A percentile compares a stretch with the other conserved stretches of the same genome.
Evolutionary conservation across 2,329 filamentous ascomycete genomes (phyloP).

Genomic region (Neoascochyta sp.): DNA sequence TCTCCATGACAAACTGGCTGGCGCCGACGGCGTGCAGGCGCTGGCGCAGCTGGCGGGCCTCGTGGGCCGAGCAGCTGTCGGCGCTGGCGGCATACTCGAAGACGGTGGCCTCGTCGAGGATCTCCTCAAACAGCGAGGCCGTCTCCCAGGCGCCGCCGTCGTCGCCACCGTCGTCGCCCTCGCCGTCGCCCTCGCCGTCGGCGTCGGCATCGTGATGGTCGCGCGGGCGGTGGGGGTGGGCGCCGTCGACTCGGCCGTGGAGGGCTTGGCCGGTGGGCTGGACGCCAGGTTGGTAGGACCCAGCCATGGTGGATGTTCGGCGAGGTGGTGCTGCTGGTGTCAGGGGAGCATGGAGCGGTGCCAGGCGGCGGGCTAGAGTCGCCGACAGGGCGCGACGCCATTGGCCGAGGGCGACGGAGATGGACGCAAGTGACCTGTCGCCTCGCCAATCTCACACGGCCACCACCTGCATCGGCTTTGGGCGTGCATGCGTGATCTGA

Average conservation of each 20-base stretch:
- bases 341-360: too few species aligned
- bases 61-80: slow-evolving; percentile 40
- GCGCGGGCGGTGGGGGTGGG: slow-evolving; percentile 11
- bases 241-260: slow-evolving; percentile 26
- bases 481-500: too few species aligned
- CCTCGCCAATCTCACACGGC: too few species aligned
- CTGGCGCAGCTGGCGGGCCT: slow-evolving; percentile 65
- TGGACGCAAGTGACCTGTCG: too few species aligned
- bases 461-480: too few species aligned
- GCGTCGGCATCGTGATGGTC: slow-evolving; percentile 8
- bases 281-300: too few species aligned
- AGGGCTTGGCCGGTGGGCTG: too few species aligned
- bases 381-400: too few species aligned
- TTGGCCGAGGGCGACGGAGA: too few species aligned
- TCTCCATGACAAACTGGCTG: slow-evolving; percentile 66
- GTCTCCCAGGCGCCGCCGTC: slow-evolving; percentile 31
- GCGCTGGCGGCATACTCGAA: slow-evolving; percentile 25
- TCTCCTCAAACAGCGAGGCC: slow-evolving; percentile 34
- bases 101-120: slow-evolving; percentile 30
- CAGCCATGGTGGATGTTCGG: slow-evolving; percentile 5
- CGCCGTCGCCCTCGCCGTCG: slow-evolving; percentile 9
- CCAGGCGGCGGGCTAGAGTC: too few species aligned
- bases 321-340: too few species aligned
- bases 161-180: slow-evolving; percentile 11
- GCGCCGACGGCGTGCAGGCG: slow-evolving; percentile 74